Evolutionary conservation across 345 rosid genomes (phyloP), one percentile per base, ranked within the genome.

Genomic region (Eucalyptus tenuipes): DNA sequence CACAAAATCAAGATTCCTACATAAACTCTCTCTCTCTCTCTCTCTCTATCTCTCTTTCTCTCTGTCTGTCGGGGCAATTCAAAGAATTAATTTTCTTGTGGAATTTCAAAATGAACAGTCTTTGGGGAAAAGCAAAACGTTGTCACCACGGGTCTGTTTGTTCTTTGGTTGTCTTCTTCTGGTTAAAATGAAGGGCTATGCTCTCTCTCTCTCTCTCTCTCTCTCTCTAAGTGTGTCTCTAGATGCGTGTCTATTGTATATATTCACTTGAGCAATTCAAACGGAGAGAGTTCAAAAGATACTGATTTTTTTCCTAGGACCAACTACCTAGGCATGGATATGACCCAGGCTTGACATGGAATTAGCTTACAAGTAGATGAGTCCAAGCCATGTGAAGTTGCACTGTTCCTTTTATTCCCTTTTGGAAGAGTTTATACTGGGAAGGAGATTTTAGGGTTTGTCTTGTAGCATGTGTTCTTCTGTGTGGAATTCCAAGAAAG

Each of bases 81-180:
- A 85, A 31, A 85, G 86, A 85, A 85, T 15, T 8, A 7, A 4
- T 85, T 85, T 85, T 47, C 47, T 75, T 75, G 27, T 40, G 84
- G 84, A 75, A 40, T 75, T 75, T 75, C 47, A 75, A 64, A 75
- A 75, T 40, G 84, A 75, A 40, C 84, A 40, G 84, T 22, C 47
- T 13, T 75, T 89, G 75, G 88, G 86, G 87, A 90, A 88, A 88
- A 75, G 91, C 85, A 90, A 88, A 92, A 85, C 68, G 91, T 94
- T 93, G 98, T 93, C 95, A 91, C 92, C 94, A 93, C 94, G 84
- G 90, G 82, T 66, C 31, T 89, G 90, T 89, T 82, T 82, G 89
- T 87, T 89, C 94, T 87, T 91, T 86, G 89, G 89, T 92, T 92
- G 95, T 94, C 94, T 87, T 90, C 59, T 93, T 57, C 88, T 88